Evolutionary conservation across 2,329 filamentous ascomycete genomes (phyloP).

Genomic region (Aureobasidium musti): DNA sequence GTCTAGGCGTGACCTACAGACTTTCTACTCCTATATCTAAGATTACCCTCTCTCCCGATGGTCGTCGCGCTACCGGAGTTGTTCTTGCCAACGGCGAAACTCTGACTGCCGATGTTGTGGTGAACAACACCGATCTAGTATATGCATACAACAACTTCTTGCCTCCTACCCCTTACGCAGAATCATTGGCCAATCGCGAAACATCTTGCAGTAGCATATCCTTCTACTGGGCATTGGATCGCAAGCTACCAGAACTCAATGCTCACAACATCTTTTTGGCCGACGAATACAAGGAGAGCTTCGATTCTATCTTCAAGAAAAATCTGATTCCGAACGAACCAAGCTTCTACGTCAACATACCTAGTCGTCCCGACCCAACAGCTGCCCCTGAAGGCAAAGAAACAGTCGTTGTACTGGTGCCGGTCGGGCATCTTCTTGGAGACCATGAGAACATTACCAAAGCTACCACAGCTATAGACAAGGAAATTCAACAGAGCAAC

Average conservation of each 20-base stretch:
- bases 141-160: slow-evolving; percentile 74
- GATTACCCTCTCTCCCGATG: slow-evolving; percentile 57
- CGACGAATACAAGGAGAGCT: slow-evolving; percentile 70
- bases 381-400: slow-evolving; percentile 68
- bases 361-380: slow-evolving; percentile 65
- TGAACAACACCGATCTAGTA: slow-evolving; percentile 72
- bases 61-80: slow-evolving; percentile 60
- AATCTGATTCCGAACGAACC: slow-evolving; percentile 67
- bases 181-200: slow-evolving; percentile 52
- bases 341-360: slow-evolving; percentile 77
- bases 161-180: slow-evolving; percentile 49
- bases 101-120: slow-evolving; percentile 65
- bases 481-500: background rate
- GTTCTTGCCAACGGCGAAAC: slow-evolving; percentile 59
- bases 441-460: slow-evolving; percentile 42
- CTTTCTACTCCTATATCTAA: slow-evolving; percentile 60
- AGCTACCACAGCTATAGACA: background rate
- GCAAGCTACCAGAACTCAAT: slow-evolving; percentile 62
- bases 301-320: slow-evolving; percentile 72
- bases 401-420: slow-evolving; percentile 68
- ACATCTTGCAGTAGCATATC: slow-evolving; percentile 72
- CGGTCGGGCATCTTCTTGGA: slow-evolving; percentile 65
- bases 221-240: slow-evolving; percentile 72
- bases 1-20: slow-evolving; percentile 63
- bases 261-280: slow-evolving; percentile 79